Evolutionary conservation across 305 asterid species (phyloP).

Genomic region (Lippia alba): DNA sequence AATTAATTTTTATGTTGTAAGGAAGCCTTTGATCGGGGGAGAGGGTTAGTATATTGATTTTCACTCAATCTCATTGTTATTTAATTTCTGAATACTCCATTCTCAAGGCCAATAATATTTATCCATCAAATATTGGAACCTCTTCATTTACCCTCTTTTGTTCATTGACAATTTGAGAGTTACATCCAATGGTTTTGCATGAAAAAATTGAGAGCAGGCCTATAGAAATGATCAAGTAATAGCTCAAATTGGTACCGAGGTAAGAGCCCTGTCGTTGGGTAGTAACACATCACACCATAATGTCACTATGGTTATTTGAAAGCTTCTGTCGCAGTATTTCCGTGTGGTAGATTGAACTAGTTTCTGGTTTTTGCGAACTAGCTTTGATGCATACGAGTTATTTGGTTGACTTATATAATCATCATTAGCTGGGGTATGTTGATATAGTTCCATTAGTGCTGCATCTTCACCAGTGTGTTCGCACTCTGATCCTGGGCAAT

Average conservation of each 20-base stretch:
- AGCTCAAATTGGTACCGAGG: not conserved
- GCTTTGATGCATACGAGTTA: too few relatives aligned
- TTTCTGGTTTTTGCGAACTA: too few relatives aligned
- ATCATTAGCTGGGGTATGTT: too few relatives aligned
- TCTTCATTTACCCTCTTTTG: not conserved
- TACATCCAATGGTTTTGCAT: not conserved
- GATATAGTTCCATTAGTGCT: not conserved
- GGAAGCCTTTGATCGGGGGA: not conserved
- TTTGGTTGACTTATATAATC: too few relatives aligned
- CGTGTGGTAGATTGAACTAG: too few relatives aligned
- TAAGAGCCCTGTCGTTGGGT: too few relatives aligned
- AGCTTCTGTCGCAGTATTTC: too few relatives aligned
- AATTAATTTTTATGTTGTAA: not conserved
- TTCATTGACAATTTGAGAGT: too few relatives aligned
- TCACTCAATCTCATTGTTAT: not conserved
- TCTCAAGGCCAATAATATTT: not conserved
- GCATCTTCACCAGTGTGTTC: not conserved
- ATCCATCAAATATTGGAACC: not conserved
- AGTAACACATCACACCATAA: too few relatives aligned
- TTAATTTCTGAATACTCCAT: not conserved
- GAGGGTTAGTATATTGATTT: not conserved
- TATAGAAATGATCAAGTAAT: not conserved
- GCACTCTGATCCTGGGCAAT: not conserved
- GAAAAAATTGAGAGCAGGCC: not conserved
- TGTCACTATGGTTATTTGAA: too few relatives aligned